Conservation (phyloP, 805 yeast species). For the Candida endomychidarum region DNA sequence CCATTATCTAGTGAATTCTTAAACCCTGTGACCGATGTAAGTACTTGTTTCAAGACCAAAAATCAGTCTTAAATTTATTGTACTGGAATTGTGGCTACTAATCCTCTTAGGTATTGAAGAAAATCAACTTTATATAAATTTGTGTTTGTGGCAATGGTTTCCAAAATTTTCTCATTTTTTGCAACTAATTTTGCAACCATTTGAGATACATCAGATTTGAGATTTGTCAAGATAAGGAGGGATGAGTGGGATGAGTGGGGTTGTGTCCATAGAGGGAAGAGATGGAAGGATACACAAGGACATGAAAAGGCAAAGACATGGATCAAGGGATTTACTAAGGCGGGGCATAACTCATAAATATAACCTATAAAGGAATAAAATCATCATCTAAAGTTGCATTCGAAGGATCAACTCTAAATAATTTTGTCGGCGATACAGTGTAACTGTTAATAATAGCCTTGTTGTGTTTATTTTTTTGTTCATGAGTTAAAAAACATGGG, state of each 20-base stretch:
- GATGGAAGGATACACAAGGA: no score
- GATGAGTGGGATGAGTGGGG: no score
- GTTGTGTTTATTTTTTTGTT: neutral
- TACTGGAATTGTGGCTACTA: neutral
- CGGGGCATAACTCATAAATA: no score
- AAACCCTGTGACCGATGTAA: no score
- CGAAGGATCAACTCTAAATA: neutral
- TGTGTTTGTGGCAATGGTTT: conserved; percentile 6
- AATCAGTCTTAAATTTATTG: no score
- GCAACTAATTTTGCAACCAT: conserved; percentile 1
- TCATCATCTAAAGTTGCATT: neutral
- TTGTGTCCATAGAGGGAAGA: no score
- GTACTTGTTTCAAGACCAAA: no score
- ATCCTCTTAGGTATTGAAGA: neutral
- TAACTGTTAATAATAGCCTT: conserved; percentile 27
- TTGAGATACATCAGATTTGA: conserved; percentile 3
- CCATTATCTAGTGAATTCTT: no score
- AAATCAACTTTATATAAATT: neutral
- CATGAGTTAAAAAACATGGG: neutral
- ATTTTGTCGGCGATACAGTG: conserved; percentile 29
- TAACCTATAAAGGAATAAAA: neutral
- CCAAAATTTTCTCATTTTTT: neutral
- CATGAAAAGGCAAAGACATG: no score
- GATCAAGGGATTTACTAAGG: no score
- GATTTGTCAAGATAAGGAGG: no score